These are phyloP conservation scores for Mallotus nudiflorus DNA, from an alignment of 345 rosid species.

Conservation along the genomic window DNA sequence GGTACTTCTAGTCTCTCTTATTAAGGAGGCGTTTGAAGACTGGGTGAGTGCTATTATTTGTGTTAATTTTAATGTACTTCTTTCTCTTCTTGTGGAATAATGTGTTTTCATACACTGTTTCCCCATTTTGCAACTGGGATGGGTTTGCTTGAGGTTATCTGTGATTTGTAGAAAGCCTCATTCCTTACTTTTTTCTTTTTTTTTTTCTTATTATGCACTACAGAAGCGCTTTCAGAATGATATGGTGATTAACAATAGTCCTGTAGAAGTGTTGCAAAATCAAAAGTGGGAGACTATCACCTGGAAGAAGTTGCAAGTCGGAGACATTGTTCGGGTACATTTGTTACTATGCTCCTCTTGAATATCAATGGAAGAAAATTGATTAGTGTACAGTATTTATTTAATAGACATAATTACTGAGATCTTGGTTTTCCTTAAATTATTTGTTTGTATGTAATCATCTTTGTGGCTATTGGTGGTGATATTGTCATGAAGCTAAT, in stretches of 20 bases:
- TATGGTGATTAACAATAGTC: conserved; percentile 80
- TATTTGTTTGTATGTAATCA: neutral
- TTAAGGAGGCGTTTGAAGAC: conserved; percentile 98
- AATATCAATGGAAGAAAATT: neutral
- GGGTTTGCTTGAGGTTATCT: neutral
- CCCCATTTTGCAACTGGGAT: neutral
- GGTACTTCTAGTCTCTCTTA: conserved; percentile 96
- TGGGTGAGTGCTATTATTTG: conserved; percentile 57
- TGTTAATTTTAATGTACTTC: conserved; percentile 17
- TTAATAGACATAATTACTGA: too few species aligned
- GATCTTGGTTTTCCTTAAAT: too few species aligned
- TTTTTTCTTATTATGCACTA: conserved; percentile 29
- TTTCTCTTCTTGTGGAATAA: conserved; percentile 9
- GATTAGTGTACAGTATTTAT: too few species aligned
- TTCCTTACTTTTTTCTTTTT: conserved; percentile 15
- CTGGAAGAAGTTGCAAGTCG: conserved; percentile 97
- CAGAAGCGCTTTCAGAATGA: conserved; percentile 99
- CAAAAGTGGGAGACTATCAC: conserved; percentile 74
- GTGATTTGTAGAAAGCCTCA: conserved; percentile 15
- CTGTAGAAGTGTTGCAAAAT: conserved; percentile 78
- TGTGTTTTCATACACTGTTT: conserved; percentile 3
- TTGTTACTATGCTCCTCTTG: conserved; percentile 10
- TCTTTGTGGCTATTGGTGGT: too few species aligned
- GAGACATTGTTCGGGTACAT: conserved; percentile 83
- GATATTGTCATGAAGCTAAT: too few species aligned